Evolutionary conservation across 495 filamentous ascomycete genomes (phyloP), one percentile per base, ranked within the genome.

Genomic region (Amniculicola lignicola): DNA sequence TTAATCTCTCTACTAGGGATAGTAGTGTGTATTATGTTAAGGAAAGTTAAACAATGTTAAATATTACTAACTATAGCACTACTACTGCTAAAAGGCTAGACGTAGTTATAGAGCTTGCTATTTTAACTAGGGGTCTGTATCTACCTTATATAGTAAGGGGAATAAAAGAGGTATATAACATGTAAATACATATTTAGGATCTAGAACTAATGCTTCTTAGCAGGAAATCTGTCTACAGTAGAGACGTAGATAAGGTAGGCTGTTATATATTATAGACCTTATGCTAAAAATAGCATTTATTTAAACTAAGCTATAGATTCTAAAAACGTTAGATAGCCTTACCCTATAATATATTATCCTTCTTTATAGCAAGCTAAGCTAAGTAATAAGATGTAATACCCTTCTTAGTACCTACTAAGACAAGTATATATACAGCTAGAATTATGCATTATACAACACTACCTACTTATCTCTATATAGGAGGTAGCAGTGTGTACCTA

Each of bases 201-300:
- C 21, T 22, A 45, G 25, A 7, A 45, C 41, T 22, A 45, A 45
- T n/a, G n/a, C n/a, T n/a, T n/a, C n/a, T n/a, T n/a, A n/a, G n/a
- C n/a, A n/a, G n/a, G n/a, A n/a, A n/a, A n/a, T n/a, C n/a, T n/a
- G n/a, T n/a, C n/a, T n/a, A n/a, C n/a, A n/a, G n/a, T n/a, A n/a
- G n/a, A n/a, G n/a, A 45, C 25, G 41, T 45, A 45, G 10, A 22
- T 22, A 16, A 45, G 16, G 22, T 22, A 45, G 41, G 41, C 41
- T 45, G 41, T 18, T 12, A 45, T 45, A 45, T 22, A 22, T 22
- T 45, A 22, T 22, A 45, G 21, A 45, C 41, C 21, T 45, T 22
- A 44, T 25, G 25, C 41, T 44, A 22, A 44, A 44, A 15, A 44
- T 44, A 15, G 25, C 41, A n/a, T 22, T 22, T 44, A 22, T 44